Evolutionary conservation across 192 early-diverging fungal species (phyloP), one percentile per base, ranked within the genome.

Genomic region (Podila horticola): DNA sequence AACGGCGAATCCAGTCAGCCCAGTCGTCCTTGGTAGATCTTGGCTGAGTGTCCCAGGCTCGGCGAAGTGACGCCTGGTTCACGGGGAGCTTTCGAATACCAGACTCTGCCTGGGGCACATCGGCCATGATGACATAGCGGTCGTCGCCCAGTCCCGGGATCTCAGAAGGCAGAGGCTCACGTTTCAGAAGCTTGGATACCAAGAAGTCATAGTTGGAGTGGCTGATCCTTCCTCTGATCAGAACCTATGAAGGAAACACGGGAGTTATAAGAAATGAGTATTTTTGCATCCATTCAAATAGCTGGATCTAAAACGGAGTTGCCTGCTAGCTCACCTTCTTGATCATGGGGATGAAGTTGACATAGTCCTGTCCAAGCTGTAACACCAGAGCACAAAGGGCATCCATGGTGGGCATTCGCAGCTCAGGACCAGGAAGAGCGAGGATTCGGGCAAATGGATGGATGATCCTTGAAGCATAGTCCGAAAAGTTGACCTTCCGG

Each of bases 21-120:
- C 98, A 99, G 75, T 97, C 97, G 67, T 97, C 96, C 64, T 91
- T 94, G 11, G 93, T 95, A 0, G 93, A 93, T 76, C 97, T 88
- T 60, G 94, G 95, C 0, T 92, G 93, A 17, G 93, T 91, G 50
- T 97, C 95, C 94, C 95, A 96, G 5, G 94, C 91, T 59, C 92
- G 93, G 64, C 93, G 95, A 45, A 97, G 84, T 68, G 93, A 91
- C 49, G 90, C 88, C 57, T 95, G 96, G 69, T 97, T 95, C 15
- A 99, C 93, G 8, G 93, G 90, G 24, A 95, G 86, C 74, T 95
- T 95, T 66, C 94, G 90, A 1, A 91, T 68, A 36, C 85, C 84
- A 2, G 84, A 58, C 31, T 91, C 91, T 31, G 90, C 90, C 26
- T 89, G 84, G 1, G 87, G 86, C 15, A 83, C 86, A 62, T 91